phyloP scores from a whole-genome alignment of 202 grass and related monocot genomes.

The Brachypodium distachyon region DNA sequence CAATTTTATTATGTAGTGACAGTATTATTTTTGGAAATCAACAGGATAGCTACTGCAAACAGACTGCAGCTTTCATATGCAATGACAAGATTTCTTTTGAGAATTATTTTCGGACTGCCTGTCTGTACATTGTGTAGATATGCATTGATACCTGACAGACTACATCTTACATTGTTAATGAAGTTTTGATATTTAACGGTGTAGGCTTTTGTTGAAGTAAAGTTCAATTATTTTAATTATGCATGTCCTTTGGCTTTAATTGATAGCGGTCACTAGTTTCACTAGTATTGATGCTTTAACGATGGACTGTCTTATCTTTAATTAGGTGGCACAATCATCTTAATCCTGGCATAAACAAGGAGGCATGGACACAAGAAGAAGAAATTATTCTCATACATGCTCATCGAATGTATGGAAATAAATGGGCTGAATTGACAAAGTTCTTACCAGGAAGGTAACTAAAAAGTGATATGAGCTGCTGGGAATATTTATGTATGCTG shows the following conservation, averaged over 20 bases:
- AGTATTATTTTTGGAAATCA: neutral
- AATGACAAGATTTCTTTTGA: neutral
- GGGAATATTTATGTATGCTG: conserved; percentile 4
- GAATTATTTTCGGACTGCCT: neutral
- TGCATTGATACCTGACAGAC: neutral
- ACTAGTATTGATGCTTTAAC: conserved; percentile 2
- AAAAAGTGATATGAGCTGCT: neutral
- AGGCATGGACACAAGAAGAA: conserved; percentile 96
- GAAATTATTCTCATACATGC: conserved; percentile 91
- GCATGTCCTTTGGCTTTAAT: neutral
- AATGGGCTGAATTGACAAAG: conserved; percentile 96
- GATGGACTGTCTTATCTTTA: conserved; percentile 26
- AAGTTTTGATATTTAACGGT: neutral
- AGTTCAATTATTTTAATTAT: neutral
- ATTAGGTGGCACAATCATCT: conserved; percentile 99
- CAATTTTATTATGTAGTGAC: neutral
- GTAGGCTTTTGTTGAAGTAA: neutral
- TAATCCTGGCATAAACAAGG: conserved; percentile 95
- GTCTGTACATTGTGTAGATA: neutral
- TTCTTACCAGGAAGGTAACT: conserved; percentile 90
- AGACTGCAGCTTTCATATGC: neutral
- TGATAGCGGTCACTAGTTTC: neutral
- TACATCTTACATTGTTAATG: neutral
- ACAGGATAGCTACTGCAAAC: neutral
- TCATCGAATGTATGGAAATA: conserved; percentile 89